A percentile compares a stretch with the other conserved stretches of the same genome.
Evolutionary conservation across 768 basidiomycete genomes (phyloP).

Genomic region (Dioszegia crocea): DNA sequence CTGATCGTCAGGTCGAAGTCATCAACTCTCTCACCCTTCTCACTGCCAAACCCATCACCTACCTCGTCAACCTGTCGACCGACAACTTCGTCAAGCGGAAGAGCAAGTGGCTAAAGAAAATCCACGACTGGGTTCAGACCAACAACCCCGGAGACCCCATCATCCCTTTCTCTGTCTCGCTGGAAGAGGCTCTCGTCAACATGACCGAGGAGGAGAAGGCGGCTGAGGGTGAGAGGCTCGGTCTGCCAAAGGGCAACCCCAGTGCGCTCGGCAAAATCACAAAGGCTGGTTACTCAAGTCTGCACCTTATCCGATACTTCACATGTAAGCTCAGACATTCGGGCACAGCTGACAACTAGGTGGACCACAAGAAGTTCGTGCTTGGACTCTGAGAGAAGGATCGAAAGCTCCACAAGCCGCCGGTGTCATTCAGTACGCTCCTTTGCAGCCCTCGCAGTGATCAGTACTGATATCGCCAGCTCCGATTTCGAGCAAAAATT

Average conservation of each 20-base stretch:
- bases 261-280: slow-evolving; percentile 89
- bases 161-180: slow-evolving; percentile 92
- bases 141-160: slow-evolving; percentile 93
- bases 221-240: slow-evolving; percentile 71
- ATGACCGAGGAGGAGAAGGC: slow-evolving; percentile 62
- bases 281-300: slow-evolving; percentile 80
- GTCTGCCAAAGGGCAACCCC: slow-evolving; percentile 55
- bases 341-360: slow-evolving; percentile 8
- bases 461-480: slow-evolving; percentile 51
- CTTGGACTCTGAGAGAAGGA: slow-evolving; percentile 92
- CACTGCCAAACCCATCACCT: slow-evolving; percentile 94
- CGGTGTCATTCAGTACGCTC: slow-evolving; percentile 87
- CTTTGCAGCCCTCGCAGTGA: not conserved
- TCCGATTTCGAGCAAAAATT: slow-evolving; percentile 98
- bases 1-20: slow-evolving; percentile 43
- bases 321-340: slow-evolving; percentile 57
- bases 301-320: slow-evolving; percentile 61
- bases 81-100: slow-evolving; percentile 93
- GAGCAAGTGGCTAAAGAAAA: slow-evolving; percentile 98
- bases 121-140: slow-evolving; percentile 95
- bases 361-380: slow-evolving; percentile 92
- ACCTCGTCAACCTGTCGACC: slow-evolving; percentile 95
- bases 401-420: slow-evolving; percentile 96
- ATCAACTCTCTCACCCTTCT: slow-evolving; percentile 66
- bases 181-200: slow-evolving; percentile 81